Evolutionary conservation across 2,329 filamentous ascomycete genomes (phyloP), one percentile per base, ranked within the genome.

Genomic region (Exophiala phaeomuriformis): DNA sequence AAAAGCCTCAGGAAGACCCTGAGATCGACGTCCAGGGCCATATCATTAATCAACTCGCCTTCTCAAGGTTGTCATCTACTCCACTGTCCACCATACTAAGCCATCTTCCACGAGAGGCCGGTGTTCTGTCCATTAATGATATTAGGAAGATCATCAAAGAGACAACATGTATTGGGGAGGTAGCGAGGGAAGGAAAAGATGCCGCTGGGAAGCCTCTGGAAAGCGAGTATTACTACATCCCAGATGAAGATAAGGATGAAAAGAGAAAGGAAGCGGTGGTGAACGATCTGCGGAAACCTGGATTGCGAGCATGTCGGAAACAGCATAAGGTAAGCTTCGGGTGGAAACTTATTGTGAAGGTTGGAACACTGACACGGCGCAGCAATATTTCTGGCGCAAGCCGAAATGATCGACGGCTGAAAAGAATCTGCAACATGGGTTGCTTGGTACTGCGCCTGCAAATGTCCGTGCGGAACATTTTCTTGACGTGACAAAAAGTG

Each of bases 201-300:
- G 93, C 93, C 3, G 91, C 93, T 0, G 93, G 93, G 62, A 93
- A 96, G 73, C 75, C 85, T 4, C 79, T 98, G 1, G 91, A 98
- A 76, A 94, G 88, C 75, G 90, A 98, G 69, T 97, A 94, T 69
- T 97, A 97, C 72, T 98, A 98, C 66, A 77, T 96, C 5, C 87
- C 90, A 0, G 91, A 97, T 69, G 78, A 83, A 65, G 93, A 98
- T 67, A 75, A 78, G 2, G 90, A 97, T 66, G 79, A 84, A 59
- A 81, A 85, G 66, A 81, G 91, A 55, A 82, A 87, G 48, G 80
- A 88, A 50, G 86, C 90, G 27, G 89, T 96, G 9, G 88, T 90
- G 1, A 84, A 90, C 61, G 88, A 88, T 49, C 75, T 96, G 67
- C 80, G 89, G 52, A 95, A 95, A 72, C 91, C 90, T 41, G 93